phyloP scores from a whole-genome alignment of 331 rosid species.

The Ulmus americana region DNA sequence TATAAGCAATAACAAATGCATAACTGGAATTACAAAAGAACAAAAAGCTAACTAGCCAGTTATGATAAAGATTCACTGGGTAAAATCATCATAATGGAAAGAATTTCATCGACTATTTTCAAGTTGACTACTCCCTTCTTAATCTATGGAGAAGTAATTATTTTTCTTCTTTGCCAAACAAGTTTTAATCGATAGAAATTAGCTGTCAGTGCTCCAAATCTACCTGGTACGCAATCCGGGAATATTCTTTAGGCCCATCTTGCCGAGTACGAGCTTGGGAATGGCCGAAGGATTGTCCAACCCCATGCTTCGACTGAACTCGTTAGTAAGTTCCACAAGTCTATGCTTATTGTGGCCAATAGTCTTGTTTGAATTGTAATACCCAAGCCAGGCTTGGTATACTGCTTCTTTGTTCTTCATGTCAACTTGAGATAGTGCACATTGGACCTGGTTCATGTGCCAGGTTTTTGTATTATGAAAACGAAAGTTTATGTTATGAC shows the following conservation, averaged over 20 bases:
- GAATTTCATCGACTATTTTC: neutral
- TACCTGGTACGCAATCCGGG: slow-evolving; percentile 85
- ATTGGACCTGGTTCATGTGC: slow-evolving; percentile 52
- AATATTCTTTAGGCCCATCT: slow-evolving; percentile 80
- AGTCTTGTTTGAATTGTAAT: slow-evolving; percentile 74
- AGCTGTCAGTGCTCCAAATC: neutral
- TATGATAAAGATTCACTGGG: neutral
- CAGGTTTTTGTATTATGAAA: neutral
- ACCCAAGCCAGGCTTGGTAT: slow-evolving; percentile 97
- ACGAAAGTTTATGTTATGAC: neutral
- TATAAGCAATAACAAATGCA: neutral
- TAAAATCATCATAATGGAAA: neutral
- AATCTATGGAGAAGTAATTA: neutral
- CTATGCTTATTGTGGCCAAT: slow-evolving; percentile 57
- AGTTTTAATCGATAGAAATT: neutral
- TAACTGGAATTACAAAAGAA: neutral
- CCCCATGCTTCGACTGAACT: slow-evolving; percentile 88
- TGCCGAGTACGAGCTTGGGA: slow-evolving; percentile 64
- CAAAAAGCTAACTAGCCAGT: neutral
- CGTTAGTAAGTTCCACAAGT: slow-evolving; percentile 88
- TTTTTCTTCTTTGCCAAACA: neutral
- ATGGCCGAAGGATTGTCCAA: slow-evolving; percentile 83
- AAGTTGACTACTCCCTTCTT: neutral
- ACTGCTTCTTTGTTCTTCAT: slow-evolving; percentile 87
- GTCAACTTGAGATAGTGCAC: slow-evolving; percentile 55